Base-by-base conservation (phyloP, 2,329 filamentous ascomycete genomes). In the Colletotrichum sidae region DNA sequence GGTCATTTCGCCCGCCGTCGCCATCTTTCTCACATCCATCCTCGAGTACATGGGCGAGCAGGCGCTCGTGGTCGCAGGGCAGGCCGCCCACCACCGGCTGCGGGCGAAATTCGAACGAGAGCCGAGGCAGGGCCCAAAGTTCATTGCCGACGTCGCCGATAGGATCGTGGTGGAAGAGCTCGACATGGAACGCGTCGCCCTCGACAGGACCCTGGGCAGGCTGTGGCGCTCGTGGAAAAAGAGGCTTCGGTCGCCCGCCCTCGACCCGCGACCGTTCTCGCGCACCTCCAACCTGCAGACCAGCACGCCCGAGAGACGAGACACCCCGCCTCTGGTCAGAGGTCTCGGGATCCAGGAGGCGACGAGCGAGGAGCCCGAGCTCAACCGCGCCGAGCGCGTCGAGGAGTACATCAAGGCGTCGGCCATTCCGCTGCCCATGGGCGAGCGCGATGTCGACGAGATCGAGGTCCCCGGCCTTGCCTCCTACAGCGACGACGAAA, bases 181-280 rank as follows among this genome's bases (percentile, higher is more conserved):
- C 59, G 96, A 99, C 75, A 93, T 97, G 84, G 96, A 98, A 74
- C 93, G 94, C 70, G 88, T 98, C 69, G 95, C 95, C 8, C 84
- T 98, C 66, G 96, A 97, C 74, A 87, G 94, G 62, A 94, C 93
- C 2, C 82, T 99, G 2, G 96, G 96, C 17, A 86, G 94, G 53
- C 83, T 98, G 47, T 99, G 96, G 96, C 88, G 96, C 71, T 92
- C 92, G 34, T 99, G 96, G 96, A 93, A 96, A 79, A 97, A 97
- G 80, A 88, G 91, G 68, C 85, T 92, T 70, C 87, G 92, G 63
- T 84, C 85, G 7, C 86, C 88, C 0, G 76, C 75, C 39, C 77
- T 80, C 39, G 82, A 84, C 44, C 75, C 81, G 53, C 80, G 83
- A 34, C 81, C 85, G 2, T 83, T 81, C 65, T 85, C 86, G 1